phyloP scores from a whole-genome alignment of 805 yeast species.

The Priceomyces castillae region DNA sequence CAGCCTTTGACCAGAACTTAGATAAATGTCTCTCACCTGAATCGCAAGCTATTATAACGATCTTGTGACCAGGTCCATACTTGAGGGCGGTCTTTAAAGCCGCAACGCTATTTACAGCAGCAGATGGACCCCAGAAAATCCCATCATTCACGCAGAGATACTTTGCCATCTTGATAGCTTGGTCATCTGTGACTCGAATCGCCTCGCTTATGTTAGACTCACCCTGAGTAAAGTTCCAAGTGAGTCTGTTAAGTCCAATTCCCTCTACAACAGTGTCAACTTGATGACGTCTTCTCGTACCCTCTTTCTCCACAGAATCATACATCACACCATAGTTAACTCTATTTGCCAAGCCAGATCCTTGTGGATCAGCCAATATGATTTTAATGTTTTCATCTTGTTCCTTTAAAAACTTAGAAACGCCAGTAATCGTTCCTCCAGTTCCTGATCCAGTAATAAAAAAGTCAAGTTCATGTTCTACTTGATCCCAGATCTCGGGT shows the following conservation, averaged over 20 bases:
- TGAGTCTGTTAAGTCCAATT: slow-evolving; percentile 83
- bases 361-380: slow-evolving; percentile 92
- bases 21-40: slow-evolving; percentile 87
- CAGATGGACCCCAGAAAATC: slow-evolving; percentile 84
- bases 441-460: slow-evolving; percentile 95
- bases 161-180: slow-evolving; percentile 88
- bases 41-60: slow-evolving; percentile 89
- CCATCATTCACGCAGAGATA: slow-evolving; percentile 81
- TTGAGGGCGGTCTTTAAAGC: slow-evolving; percentile 56
- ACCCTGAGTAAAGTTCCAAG: slow-evolving; percentile 75
- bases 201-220: slow-evolving; percentile 74
- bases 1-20: slow-evolving; percentile 84
- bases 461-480: slow-evolving; percentile 61
- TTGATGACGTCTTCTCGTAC: slow-evolving; percentile 91
- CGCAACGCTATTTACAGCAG: slow-evolving; percentile 93
- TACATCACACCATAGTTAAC: slow-evolving; percentile 92
- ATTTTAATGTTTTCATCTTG: slow-evolving; percentile 42
- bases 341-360: slow-evolving; percentile 85
- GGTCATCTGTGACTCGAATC: slow-evolving; percentile 70
- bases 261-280: slow-evolving; percentile 96
- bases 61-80: slow-evolving; percentile 55
- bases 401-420: slow-evolving; percentile 69
- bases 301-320: slow-evolving; percentile 84
- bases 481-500: slow-evolving; percentile 66
- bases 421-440: slow-evolving; percentile 95